Percentiles rank a stretch among this genome's conserved stretches.
Evolutionary conservation across 2,329 filamentous ascomycete species (phyloP).

Genomic region (Aspergillus latus): DNA sequence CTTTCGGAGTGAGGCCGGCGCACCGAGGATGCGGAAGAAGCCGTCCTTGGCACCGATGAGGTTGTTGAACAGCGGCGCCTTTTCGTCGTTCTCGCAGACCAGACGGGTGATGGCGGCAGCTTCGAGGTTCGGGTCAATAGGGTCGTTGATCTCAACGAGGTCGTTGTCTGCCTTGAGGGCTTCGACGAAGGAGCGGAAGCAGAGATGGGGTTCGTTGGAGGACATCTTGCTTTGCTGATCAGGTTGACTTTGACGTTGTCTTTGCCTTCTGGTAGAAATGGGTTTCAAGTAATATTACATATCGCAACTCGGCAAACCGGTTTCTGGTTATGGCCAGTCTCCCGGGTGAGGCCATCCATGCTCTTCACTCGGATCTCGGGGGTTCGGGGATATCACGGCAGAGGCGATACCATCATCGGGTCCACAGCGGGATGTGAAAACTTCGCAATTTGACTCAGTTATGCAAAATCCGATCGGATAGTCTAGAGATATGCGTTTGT

Average conservation of each 20-base stretch:
- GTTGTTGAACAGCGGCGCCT: constrained; percentile 54
- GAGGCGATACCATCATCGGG: not conserved
- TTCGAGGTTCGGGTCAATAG: not conserved
- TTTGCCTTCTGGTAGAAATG: too few species aligned
- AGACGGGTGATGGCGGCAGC: constrained; percentile 48
- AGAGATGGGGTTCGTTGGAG: too few species aligned
- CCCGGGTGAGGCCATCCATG: not conserved
- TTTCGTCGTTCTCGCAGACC: constrained; percentile 46
- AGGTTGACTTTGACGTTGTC: too few species aligned
- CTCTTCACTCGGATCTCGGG: not conserved
- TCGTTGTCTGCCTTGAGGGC: not conserved
- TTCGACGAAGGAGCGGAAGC: not conserved
- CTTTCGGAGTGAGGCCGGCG: constrained; percentile 30
- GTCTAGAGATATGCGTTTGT: not conserved
- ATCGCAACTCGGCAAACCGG: too few species aligned
- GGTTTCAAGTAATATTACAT: too few species aligned
- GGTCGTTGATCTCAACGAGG: not conserved
- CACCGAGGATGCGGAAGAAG: constrained; percentile 51
- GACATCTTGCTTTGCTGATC: too few species aligned
- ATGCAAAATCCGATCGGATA: not conserved
- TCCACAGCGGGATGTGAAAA: not conserved
- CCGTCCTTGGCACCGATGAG: constrained; percentile 47
- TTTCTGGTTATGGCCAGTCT: not conserved
- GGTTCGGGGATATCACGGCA: not conserved
- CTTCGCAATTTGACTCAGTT: not conserved